Base-by-base conservation (phyloP, 140 eudicot species). In the Ambrosia hybrid region DNA sequence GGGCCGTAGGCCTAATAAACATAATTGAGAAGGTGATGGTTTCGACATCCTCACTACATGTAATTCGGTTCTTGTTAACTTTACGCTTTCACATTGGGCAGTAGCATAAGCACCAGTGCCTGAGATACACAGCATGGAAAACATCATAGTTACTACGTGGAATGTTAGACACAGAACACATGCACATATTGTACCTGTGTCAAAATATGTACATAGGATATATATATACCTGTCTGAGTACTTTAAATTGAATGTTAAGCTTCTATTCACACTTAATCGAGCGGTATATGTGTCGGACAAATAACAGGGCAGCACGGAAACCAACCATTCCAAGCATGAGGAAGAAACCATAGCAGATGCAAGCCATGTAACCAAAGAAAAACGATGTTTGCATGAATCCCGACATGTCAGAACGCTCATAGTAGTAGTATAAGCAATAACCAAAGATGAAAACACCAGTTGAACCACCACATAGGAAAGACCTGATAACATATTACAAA, bases 341-440 rank as follows among this genome's bases (percentile, higher is more conserved):
- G 63, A 87, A 87, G 88, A 87, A 85, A 11, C 90, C 95, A 43
- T 87, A 87, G 81, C 90, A 87, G 21, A 87, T 83, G 82, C 95
- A 87, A 60, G 90, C 90, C 95, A 87, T 87, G 83, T 85, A 87
- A 2, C 90, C 95, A 52, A 87, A 85, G 90, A 87, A 87, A 71
- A 87, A 87, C 0, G 95, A 87, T 2, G 90, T 85, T 73, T 87
- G 95, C 95, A 87, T 85, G 79, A 87, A 87, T 12, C 95, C 95
- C 0, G 87, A 79, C 90, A 87, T 85, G 75, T 87, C 95, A 3
- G 95, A 87, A 2, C 95, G 74, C 14, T 83, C 88, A 72, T 82
- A 82, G 65, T 85, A 87, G 83, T 85, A 87, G 75, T 87, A 85
- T 72, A 87, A 82, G 71, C 95, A 85, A 77, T 87, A 87, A 59